These are phyloP conservation scores for Wickerhamomyces canadensis DNA, from an alignment of 805 yeast genomes.

Conservation along the genomic window DNA sequence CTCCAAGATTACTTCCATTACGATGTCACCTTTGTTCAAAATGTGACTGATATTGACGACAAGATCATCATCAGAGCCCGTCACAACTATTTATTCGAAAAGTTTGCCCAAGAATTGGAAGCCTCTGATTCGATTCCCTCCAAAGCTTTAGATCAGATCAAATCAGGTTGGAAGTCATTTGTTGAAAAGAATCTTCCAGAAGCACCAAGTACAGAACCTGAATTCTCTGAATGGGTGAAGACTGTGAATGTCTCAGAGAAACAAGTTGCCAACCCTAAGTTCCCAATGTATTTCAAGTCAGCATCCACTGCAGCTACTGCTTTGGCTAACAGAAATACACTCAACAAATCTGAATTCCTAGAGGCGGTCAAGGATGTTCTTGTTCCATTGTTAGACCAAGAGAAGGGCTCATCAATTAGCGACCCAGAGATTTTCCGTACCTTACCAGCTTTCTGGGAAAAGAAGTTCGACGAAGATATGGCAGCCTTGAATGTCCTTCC, in stretches of 20 bases:
- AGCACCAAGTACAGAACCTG: constrained; percentile 26
- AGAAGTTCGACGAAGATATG: constrained; percentile 83
- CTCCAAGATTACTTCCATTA: constrained; percentile 90
- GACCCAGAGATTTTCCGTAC: constrained; percentile 81
- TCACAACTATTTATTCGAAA: constrained; percentile 73
- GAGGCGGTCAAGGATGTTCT: constrained; percentile 64
- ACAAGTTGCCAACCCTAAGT: constrained; percentile 65
- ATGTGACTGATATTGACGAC: constrained; percentile 98
- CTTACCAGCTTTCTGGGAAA: constrained; percentile 88
- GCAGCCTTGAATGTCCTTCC: constrained; percentile 73
- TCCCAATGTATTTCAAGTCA: constrained; percentile 77
- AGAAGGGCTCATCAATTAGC: constrained; percentile 68
- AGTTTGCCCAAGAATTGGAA: constrained; percentile 36
- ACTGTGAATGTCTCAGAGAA: constrained; percentile 44
- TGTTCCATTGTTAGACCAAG: constrained; percentile 65
- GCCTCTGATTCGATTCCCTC: constrained; percentile 20
- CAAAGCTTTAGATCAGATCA: constrained; percentile 34
- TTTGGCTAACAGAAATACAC: constrained; percentile 25
- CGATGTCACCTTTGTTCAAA: constrained; percentile 83
- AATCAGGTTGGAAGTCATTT: constrained; percentile 42
- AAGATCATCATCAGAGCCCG: constrained; percentile 94
- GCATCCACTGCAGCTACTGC: constrained; percentile 46
- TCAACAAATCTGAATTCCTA: constrained; percentile 36
- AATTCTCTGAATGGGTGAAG: constrained; percentile 47
- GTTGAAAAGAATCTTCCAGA: constrained; percentile 51